A percentile compares a stretch with the other conserved stretches of the same genome.
Conservation (phyloP, 306 rosid species). For the Boehmeria nivea region DNA sequence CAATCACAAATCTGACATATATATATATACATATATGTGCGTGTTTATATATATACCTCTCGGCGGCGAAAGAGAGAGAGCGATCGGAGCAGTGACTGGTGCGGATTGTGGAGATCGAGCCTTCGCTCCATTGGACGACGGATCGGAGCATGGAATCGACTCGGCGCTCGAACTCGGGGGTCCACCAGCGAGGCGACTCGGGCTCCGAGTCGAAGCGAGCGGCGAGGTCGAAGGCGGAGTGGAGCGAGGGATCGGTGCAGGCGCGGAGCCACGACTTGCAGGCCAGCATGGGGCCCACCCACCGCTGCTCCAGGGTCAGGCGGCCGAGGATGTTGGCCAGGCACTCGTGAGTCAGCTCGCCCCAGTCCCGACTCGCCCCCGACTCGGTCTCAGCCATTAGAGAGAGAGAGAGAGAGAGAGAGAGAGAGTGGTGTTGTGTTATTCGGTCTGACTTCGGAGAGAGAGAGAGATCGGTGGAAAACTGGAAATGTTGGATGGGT, state of each 20-base stretch:
- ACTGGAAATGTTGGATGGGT: too few species aligned
- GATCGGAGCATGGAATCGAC: constrained; percentile 80
- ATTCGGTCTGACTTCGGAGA: too few species aligned
- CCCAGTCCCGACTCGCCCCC: constrained; percentile 38
- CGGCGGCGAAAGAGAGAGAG: constrained; percentile 52
- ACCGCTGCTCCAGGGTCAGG: constrained; percentile 56
- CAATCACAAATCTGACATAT: too few species aligned
- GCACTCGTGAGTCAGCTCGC: constrained; percentile 71
- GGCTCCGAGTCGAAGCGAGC: constrained; percentile 34
- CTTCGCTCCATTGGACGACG: constrained; percentile 44
- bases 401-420: not conserved
- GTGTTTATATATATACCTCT: constrained; percentile 45
- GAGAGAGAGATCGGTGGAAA: too few species aligned
- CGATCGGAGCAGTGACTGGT: constrained; percentile 66
- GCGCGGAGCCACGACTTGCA: constrained; percentile 75
- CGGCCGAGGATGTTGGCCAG: constrained; percentile 69
- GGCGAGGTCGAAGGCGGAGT: constrained; percentile 58
- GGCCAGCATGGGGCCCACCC: constrained; percentile 64
- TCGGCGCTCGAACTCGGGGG: constrained; percentile 47
- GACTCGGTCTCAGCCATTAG: constrained; percentile 10
- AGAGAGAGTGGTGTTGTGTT: not conserved
- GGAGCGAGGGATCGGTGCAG: constrained; percentile 57
- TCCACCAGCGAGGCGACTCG: constrained; percentile 62
- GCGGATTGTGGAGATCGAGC: constrained; percentile 52
- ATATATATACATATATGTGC: not conserved